Evolutionary conservation across 2,329 filamentous ascomycete genomes (phyloP).

Genomic region (Epichloe scottii): DNA sequence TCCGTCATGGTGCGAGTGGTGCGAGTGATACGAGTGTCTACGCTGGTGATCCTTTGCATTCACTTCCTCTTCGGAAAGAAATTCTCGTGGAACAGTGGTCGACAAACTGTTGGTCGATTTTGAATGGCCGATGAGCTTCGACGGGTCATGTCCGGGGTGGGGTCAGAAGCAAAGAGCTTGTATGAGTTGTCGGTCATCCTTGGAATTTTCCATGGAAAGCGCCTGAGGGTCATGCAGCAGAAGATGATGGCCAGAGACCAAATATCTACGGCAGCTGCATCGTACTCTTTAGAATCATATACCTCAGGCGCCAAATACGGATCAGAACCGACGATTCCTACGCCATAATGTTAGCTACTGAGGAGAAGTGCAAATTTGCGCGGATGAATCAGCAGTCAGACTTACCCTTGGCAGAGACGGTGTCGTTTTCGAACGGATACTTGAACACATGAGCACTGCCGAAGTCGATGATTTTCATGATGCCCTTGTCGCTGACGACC

Average conservation of each 20-base stretch:
- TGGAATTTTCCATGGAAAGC: constrained; percentile 96
- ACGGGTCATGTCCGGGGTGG: constrained; percentile 61
- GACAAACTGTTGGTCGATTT: constrained; percentile 31
- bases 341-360: constrained; percentile 6
- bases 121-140: constrained; percentile 35
- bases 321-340: constrained; percentile 66
- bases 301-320: constrained; percentile 95
- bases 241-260: constrained; percentile 99
- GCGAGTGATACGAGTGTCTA: constrained; percentile 3
- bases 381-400: not conserved
- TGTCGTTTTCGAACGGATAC: constrained; percentile 83
- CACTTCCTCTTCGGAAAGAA: constrained; percentile 22
- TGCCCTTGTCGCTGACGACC: constrained; percentile 87
- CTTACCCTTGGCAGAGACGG: constrained; percentile 26
- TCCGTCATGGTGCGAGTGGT: constrained; percentile 4
- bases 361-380: not conserved
- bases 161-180: constrained; percentile 78
- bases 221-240: constrained; percentile 91
- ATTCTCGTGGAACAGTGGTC: constrained; percentile 27
- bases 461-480: constrained; percentile 99
- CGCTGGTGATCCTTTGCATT: constrained; percentile 14
- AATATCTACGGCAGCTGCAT: constrained; percentile 86
- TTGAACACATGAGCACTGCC: constrained; percentile 93
- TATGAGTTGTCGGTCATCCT: constrained; percentile 87
- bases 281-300: constrained; percentile 86